Base-by-base conservation (phyloP, 768 basidiomycete species). In the Aureoboletus auriporus region DNA sequence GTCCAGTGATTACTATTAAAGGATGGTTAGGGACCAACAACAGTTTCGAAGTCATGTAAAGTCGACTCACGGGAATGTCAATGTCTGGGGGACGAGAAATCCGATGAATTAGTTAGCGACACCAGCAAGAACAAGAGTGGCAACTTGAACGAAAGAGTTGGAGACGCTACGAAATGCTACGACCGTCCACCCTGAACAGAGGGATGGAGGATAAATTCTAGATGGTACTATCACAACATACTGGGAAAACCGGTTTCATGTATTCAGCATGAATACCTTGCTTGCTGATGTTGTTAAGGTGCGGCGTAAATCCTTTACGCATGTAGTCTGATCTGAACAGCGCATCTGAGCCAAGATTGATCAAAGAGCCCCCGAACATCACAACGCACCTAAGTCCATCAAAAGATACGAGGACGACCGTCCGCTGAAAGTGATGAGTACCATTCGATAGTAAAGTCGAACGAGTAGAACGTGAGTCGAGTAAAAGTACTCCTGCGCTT, bases 351-450 rank as follows among this genome's bases (percentile, higher is more conserved):
- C 30, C 13, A 6, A 3, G 12, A 20, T 8, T 29, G 26, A 3
- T 30, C 38, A 26, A 16, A 20, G 11, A 23, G 10, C 14, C 16
- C 16, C 17, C 26, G 8, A 16, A 35, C 10, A 44, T 6, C 20
- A 23, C 4, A 4, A 39, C 46, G 10, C 30, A 54, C 55, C 61
- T 49, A 11, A 93, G 64, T 4, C 91, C 92, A 62, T 93, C 91
- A 29, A 93, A 84, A 29, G 89, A 92, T 2, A 93, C 81, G 37
- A 93, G 75, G n/a, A 93, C 64, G 1, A 90, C 86, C 0, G 88
- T 92, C 54, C 78, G 75, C 67, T 75, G 82, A 68, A 83, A 92
- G 42, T 78, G 72, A 55, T 90, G 84, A 1, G 91, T 90, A 20
- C 90, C 89, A 59, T 92, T 93, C n/a, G 80, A 86, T 40, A 54